These are phyloP conservation scores for Ophidiomyces ophidiicola DNA, from an alignment of 2,329 filamentous ascomycete genomes.

Conservation along the genomic window DNA sequence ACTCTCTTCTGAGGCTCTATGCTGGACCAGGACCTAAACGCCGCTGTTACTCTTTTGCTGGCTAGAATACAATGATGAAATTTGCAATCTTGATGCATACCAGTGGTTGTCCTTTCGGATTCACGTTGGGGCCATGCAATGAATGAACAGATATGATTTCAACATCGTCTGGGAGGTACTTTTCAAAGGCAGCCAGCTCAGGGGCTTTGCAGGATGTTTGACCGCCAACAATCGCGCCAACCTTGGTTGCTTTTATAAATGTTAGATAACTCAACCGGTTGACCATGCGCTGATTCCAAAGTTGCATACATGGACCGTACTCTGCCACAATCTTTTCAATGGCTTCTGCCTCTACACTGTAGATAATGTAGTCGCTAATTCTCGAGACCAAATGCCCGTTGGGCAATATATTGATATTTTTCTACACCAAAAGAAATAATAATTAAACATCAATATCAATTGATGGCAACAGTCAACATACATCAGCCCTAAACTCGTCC, in stretches of 20 bases:
- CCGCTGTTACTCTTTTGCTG: conserved; percentile 5
- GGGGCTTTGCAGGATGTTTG: conserved; percentile 98
- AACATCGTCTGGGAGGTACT: conserved; percentile 73
- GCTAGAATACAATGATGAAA: background rate
- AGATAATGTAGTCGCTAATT: conserved; percentile 96
- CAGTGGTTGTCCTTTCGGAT: conserved; percentile 77
- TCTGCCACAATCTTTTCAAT: conserved; percentile 77
- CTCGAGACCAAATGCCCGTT: conserved; percentile 95
- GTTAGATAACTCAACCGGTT: conserved; percentile 7
- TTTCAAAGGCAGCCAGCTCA: conserved; percentile 86
- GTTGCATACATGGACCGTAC: conserved; percentile 75
- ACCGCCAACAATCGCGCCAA: conserved; percentile 87
- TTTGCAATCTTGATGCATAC: conserved; percentile 39
- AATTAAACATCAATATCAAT: conserved; percentile 16
- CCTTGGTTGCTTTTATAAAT: conserved; percentile 62
- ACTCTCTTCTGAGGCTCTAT: conserved; percentile 67
- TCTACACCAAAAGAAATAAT: conserved; percentile 46
- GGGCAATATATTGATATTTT: conserved; percentile 71
- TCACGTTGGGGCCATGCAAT: conserved; percentile 82
- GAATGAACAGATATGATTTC: conserved; percentile 95
- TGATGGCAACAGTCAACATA: conserved; percentile 46
- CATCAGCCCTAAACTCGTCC: conserved; percentile 73
- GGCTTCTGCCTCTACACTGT: conserved; percentile 88
- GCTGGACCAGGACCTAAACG: conserved; percentile 65
- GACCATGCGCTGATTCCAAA: too few species aligned